Percentiles rank a stretch among this genome's conserved stretches.
phyloP scores from a whole-genome alignment of 2,329 filamentous ascomycete species.

The Colletotrichum tamarilloi region DNA sequence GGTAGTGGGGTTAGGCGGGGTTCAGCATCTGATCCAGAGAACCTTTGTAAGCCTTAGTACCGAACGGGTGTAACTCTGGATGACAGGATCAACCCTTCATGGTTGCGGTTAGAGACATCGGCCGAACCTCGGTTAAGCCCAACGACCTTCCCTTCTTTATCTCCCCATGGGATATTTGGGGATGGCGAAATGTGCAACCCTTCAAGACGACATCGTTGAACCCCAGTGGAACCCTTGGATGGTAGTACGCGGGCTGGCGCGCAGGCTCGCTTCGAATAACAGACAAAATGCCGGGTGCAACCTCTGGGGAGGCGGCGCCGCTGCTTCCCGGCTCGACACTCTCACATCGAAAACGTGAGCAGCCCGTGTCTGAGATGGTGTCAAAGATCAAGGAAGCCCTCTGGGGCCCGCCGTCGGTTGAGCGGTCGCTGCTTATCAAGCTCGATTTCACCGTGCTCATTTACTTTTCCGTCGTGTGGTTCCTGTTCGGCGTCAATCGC shows the following conservation, averaged over 20 bases:
- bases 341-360: neutral
- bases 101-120: neutral
- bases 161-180: neutral
- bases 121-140: neutral
- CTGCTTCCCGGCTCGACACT: conserved; percentile 1
- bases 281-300: conserved; percentile 1
- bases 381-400: conserved; percentile 18
- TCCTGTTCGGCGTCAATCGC: conserved; percentile 57
- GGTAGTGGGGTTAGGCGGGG: conserved; percentile 2
- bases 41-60: neutral
- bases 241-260: neutral
- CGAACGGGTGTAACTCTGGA: neutral
- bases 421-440: conserved; percentile 48
- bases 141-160: neutral
- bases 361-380: neutral
- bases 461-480: conserved; percentile 60
- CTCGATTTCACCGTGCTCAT: conserved; percentile 54
- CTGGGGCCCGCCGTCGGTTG: conserved; percentile 33
- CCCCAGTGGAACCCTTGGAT: conserved; percentile 4
- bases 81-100: neutral
- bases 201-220: conserved; percentile 23
- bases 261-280: neutral
- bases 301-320: conserved; percentile 15
- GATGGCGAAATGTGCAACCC: conserved; percentile 32
- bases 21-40: neutral